phyloP scores from a whole-genome alignment of 805 yeast genomes.

The Ogataea angusta region DNA sequence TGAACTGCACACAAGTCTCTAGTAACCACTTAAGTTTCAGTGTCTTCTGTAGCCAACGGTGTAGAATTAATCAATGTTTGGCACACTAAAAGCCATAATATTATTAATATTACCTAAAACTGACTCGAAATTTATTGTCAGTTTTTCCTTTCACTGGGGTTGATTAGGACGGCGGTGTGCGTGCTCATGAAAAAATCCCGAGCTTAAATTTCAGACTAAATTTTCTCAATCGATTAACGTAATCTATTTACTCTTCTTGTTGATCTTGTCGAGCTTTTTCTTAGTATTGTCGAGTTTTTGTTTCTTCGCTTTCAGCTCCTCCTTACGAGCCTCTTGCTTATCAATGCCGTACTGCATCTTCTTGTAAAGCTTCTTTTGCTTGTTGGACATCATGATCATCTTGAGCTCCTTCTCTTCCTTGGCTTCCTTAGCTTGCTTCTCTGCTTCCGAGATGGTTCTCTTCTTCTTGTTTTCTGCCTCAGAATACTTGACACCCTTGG shows the following conservation, averaged over 20 bases:
- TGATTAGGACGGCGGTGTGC: background rate
- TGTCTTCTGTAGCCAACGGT: background rate
- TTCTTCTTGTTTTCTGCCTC: constrained; percentile 45
- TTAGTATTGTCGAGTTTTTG: constrained; percentile 67
- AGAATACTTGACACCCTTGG: constrained; percentile 77
- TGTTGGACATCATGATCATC: constrained; percentile 96
- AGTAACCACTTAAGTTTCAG: background rate
- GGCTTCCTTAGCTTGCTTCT: constrained; percentile 52
- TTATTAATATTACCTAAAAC: background rate
- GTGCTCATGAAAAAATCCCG: background rate
- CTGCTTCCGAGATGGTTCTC: constrained; percentile 38
- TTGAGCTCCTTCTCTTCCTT: constrained; percentile 80
- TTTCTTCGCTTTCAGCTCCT: constrained; percentile 64
- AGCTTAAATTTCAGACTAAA: background rate
- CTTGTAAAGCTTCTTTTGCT: constrained; percentile 89
- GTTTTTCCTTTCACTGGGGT: background rate
- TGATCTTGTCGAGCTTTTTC: constrained; percentile 13
- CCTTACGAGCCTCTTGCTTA: constrained; percentile 75
- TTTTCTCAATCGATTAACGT: background rate
- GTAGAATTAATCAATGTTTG: background rate
- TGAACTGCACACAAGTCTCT: background rate
- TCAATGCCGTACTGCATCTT: constrained; percentile 91
- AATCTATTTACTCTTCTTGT: constrained; percentile 3
- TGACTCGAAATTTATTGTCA: background rate
- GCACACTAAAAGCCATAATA: constrained; percentile 1